Evolutionary conservation across 2,329 filamentous ascomycete species (phyloP).

Genomic region (Drechmeria coniospora): DNA sequence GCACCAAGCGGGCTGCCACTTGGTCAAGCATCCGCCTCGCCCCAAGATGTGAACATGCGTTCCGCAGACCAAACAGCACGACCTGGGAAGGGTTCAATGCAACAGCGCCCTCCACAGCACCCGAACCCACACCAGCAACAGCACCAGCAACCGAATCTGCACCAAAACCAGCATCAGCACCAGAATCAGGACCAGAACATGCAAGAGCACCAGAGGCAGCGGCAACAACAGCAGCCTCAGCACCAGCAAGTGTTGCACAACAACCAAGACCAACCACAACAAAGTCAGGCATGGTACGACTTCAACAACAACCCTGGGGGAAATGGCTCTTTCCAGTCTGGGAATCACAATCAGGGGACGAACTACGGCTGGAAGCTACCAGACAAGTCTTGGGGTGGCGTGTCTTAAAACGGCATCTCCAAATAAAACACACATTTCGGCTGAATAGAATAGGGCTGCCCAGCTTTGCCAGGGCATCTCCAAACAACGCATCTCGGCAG

Average conservation of each 20-base stretch:
- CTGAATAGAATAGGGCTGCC: no score
- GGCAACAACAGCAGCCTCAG: no score
- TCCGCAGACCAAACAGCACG: neutral
- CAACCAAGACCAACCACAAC: no score
- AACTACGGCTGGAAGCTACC: constrained; percentile 11
- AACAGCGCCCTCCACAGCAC: neutral
- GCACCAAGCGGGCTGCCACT: no score
- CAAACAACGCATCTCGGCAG: no score
- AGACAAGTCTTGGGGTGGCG: constrained; percentile 8
- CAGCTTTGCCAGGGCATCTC: no score
- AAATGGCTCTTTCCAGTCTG: constrained; percentile 6
- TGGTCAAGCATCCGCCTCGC: neutral
- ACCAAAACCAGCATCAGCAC: neutral
- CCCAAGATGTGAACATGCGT: neutral
- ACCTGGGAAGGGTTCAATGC: neutral
- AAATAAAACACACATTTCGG: no score
- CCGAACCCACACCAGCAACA: neutral
- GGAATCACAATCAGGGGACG: constrained; percentile 9
- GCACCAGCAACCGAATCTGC: neutral
- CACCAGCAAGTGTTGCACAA: no score
- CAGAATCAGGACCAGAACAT: constrained; percentile 3
- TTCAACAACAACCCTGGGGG: constrained; percentile 7
- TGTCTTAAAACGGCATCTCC: no score
- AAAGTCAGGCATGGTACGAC: no score
- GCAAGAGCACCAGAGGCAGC: constrained; percentile 3